Base-by-base conservation (phyloP, 208 protist species). In the Borovskyia barvae region DNA sequence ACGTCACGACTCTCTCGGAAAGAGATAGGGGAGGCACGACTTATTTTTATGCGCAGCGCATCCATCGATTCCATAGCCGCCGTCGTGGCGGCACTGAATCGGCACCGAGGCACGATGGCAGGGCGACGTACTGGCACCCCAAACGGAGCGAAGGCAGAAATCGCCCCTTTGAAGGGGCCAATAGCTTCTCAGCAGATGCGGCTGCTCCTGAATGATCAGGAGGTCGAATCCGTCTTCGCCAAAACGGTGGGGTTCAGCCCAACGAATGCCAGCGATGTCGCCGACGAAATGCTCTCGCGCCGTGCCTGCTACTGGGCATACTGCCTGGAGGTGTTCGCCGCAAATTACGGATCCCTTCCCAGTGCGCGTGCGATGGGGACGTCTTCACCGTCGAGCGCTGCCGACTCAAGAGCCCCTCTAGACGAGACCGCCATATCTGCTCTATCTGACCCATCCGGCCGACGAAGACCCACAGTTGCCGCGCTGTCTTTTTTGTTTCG, bases 161-260 rank as follows among this genome's bases (percentile, higher is more conserved):
- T 2, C 41, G 48, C 22, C 15, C 15, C 50, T 26, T 7, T 22
- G 12, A 29, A 19, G 33, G 33, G 7, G 15, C 35, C 32, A 28
- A 15, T 36, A 17, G 19, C 19, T 2, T n/a, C 24, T 20, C 7
- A 3, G 22, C 26, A 20, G 50, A 36, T 11, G 35, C 35, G 7
- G 11, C 55, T 79, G 33, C 24, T 30, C 15, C 42, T 82, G 28
- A 82, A 82, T 42, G 71, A 86, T 30, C 43, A 48, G 1, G 79
- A 86, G 52, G 60, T 77, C 20, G 79, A 86, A 48, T 80, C 69
- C 50, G 54, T 86, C n/a, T 51, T 86, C 19, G 72, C 79, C 30
- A 85, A 85, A 60, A 58, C 56, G 15, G 25, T 75, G 30, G 29
- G 48, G 49, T 36, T 56, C 30, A 25, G 19, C 1, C 20, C 11